Evolutionary conservation across 2,329 filamentous ascomycete species (phyloP).

Genomic region (Cercospora sp.): DNA sequence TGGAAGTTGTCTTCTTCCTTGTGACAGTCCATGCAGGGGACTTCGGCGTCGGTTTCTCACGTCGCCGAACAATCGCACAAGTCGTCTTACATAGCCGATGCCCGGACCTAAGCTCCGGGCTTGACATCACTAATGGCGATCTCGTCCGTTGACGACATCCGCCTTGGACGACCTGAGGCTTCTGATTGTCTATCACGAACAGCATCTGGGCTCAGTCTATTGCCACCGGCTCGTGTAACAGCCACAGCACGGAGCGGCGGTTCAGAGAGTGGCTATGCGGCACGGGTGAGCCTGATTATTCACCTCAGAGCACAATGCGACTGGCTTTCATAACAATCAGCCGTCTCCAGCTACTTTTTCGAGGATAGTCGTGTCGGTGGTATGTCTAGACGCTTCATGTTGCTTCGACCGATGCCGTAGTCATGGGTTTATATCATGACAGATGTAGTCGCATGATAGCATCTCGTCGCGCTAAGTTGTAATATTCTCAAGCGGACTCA

Average conservation of each 20-base stretch:
- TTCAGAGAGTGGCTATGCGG: background rate
- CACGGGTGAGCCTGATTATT: background rate
- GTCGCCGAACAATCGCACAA: background rate
- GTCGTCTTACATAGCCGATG: background rate
- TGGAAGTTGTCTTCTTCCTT: background rate
- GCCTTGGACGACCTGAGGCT: background rate
- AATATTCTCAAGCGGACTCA: background rate
- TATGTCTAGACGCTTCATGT: conserved; percentile 1
- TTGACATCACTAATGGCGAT: conserved; percentile 2
- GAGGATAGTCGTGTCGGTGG: background rate
- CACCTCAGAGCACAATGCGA: background rate
- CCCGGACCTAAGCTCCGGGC: background rate
- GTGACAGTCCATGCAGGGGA: background rate
- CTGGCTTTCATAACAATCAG: background rate
- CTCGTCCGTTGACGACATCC: background rate
- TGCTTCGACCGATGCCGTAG: background rate
- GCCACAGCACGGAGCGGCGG: background rate
- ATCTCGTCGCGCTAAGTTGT: background rate
- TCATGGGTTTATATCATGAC: background rate
- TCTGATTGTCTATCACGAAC: background rate
- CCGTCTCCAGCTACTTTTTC: conserved; percentile 1
- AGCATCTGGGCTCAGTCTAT: background rate
- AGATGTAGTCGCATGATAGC: background rate
- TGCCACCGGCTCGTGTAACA: background rate
- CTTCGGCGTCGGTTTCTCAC: conserved; percentile 1